A percentile compares a stretch with the other conserved stretches of the same genome.
These are phyloP conservation scores for Spinellus fusiger DNA, from an alignment of 192 early-diverging fungal genomes.

Conservation along the genomic window DNA sequence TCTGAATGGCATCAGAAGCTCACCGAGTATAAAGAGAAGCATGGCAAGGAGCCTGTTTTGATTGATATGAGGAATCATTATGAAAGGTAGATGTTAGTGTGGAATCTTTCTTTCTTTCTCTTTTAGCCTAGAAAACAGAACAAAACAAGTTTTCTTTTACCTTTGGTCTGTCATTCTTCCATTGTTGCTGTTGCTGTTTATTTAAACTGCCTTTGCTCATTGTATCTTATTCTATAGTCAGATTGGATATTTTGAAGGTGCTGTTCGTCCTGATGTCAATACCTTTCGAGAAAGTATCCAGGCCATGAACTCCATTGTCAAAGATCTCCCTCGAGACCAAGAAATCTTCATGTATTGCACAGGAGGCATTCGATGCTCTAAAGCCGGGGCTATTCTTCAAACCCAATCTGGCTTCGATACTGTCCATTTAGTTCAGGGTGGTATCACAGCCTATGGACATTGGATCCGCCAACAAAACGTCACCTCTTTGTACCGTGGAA, in stretches of 20 bases:
- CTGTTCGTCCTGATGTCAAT: slow-evolving; percentile 62
- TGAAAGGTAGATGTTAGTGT: slow-evolving; percentile 45
- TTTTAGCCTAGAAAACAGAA: background rate
- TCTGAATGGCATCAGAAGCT: slow-evolving; percentile 60
- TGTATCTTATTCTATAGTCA: slow-evolving; percentile 27
- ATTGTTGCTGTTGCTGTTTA: background rate
- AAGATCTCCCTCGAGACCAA: slow-evolving; percentile 41
- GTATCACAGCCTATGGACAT: slow-evolving; percentile 70
- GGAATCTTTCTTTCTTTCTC: no score
- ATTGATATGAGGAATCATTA: slow-evolving; percentile 82
- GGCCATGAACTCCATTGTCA: slow-evolving; percentile 55
- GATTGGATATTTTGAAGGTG: slow-evolving; percentile 66
- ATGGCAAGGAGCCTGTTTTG: slow-evolving; percentile 41
- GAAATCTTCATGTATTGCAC: slow-evolving; percentile 83
- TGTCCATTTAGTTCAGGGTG: slow-evolving; percentile 66
- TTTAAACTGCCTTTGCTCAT: background rate
- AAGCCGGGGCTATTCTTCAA: slow-evolving; percentile 71
- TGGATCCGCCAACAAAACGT: slow-evolving; percentile 41
- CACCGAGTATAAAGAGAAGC: slow-evolving; percentile 23
- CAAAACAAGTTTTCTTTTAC: background rate
- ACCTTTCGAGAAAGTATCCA: slow-evolving; percentile 67
- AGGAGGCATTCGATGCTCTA: slow-evolving; percentile 71
- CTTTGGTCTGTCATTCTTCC: background rate
- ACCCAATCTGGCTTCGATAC: slow-evolving; percentile 53
- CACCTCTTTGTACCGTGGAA: slow-evolving; percentile 61